Percentiles rank a stretch among this genome's conserved stretches.
Conservation (phyloP, 805 yeast species). For the Hanseniaspora jakobsenii region DNA sequence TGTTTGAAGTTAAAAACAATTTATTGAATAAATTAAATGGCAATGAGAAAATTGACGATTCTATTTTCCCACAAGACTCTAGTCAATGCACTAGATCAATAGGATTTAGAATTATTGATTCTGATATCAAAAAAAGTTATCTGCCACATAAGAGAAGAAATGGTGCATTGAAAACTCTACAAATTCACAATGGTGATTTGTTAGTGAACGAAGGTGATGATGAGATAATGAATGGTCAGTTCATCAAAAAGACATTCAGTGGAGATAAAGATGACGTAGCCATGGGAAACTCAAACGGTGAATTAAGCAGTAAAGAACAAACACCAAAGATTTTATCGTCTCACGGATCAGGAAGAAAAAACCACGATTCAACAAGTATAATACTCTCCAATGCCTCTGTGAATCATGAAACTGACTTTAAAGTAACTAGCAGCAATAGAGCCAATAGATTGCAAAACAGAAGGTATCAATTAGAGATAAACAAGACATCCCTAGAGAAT, state of each 20-base stretch:
- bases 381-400: conserved; percentile 16
- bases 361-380: conserved; percentile 16
- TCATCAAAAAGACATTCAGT: conserved; percentile 17
- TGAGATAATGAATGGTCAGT: conserved; percentile 31
- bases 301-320: conserved; percentile 12
- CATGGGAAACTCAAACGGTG: too few species aligned
- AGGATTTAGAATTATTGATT: conserved; percentile 64
- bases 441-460: conserved; percentile 74
- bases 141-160: conserved; percentile 69
- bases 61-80: neutral
- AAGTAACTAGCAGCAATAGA: conserved; percentile 13
- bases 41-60: neutral
- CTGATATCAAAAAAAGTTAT: conserved; percentile 58
- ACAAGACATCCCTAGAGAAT: neutral
- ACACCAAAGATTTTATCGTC: too few species aligned
- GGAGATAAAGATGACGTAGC: neutral
- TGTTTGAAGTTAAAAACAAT: conserved; percentile 4
- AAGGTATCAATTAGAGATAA: conserved; percentile 66
- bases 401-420: conserved; percentile 15
- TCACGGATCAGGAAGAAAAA: too few species aligned
- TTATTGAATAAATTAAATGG: conserved; percentile 1
- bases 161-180: conserved; percentile 63
- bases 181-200: conserved; percentile 45
- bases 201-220: conserved; percentile 20
- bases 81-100: conserved; percentile 29